Evolutionary conservation across 2,329 filamentous ascomycete species (phyloP).

Genomic region (Colletotrichum trifolii): DNA sequence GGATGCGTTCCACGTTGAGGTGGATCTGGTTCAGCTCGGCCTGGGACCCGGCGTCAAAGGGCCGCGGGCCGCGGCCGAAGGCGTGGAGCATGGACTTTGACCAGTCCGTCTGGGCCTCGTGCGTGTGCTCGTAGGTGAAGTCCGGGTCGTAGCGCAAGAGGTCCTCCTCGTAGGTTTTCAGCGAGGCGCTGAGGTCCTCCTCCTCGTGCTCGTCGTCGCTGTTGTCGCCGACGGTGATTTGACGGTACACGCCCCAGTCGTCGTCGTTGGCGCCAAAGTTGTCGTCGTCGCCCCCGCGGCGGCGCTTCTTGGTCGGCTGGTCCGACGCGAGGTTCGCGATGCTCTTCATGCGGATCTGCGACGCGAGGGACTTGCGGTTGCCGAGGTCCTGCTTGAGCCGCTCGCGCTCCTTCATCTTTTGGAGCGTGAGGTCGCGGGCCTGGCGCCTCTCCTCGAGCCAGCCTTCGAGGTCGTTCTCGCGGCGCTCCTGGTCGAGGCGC

Average conservation of each 20-base stretch:
- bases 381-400: conserved; percentile 93
- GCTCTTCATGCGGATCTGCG: conserved; percentile 97
- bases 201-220: conserved; percentile 94
- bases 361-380: conserved; percentile 95
- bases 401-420: conserved; percentile 93
- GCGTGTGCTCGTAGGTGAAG: conserved; percentile 92
- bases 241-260: conserved; percentile 97
- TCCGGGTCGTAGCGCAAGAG: conserved; percentile 86
- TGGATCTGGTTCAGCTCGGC: conserved; percentile 88
- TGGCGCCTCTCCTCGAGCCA: conserved; percentile 88
- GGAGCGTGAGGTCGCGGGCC: conserved; percentile 75
- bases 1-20: conserved; percentile 95
- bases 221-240: conserved; percentile 84
- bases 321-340: conserved; percentile 96
- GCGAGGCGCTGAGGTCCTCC: conserved; percentile 79
- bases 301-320: conserved; percentile 82
- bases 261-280: conserved; percentile 97
- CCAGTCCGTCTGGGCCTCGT: conserved; percentile 95
- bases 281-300: conserved; percentile 91
- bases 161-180: conserved; percentile 84
- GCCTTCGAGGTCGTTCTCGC: conserved; percentile 83
- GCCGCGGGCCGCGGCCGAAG: conserved; percentile 87
- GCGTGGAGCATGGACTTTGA: conserved; percentile 90
- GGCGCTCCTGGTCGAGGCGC: conserved; percentile 82
- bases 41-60: conserved; percentile 84